phyloP scores from a whole-genome alignment of 2,329 filamentous ascomycete species.

The Diaporthe nobilis region DNA sequence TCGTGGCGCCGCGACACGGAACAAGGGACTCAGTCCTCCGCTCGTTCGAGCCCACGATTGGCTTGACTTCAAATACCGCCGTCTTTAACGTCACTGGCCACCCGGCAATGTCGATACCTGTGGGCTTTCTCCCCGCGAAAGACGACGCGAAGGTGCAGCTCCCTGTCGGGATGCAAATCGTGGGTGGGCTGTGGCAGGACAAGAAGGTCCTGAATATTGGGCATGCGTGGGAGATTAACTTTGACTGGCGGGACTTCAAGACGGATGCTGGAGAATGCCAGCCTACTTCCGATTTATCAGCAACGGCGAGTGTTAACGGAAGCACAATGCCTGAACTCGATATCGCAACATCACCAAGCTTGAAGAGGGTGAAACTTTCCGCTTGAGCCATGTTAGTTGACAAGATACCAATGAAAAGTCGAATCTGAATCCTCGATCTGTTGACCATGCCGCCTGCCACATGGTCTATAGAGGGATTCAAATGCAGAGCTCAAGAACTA shows the following conservation, averaged over 20 bases:
- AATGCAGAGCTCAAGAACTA: too few relatives aligned
- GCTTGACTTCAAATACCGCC: constrained; percentile 67
- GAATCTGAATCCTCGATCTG: accelerated
- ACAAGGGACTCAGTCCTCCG: not conserved
- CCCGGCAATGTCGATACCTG: constrained; percentile 63
- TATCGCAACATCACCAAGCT: not conserved
- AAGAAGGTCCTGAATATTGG: constrained; percentile 59
- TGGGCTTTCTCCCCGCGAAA: not conserved
- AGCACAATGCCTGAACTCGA: not conserved
- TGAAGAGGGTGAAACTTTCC: constrained; percentile 8
- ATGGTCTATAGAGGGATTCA: accelerated
- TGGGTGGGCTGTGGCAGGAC: constrained; percentile 67
- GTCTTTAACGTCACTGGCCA: constrained; percentile 71
- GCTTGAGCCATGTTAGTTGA: not conserved
- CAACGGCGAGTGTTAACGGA: constrained; percentile 51
- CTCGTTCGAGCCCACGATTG: constrained; percentile 43
- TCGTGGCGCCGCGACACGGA: constrained; percentile 4
- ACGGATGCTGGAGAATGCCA: not conserved
- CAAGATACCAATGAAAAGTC: not conserved
- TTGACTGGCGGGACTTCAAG: not conserved
- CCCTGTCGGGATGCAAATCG: constrained; percentile 69
- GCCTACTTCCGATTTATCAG: not conserved
- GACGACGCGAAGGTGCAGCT: constrained; percentile 53
- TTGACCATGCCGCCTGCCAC: not conserved
- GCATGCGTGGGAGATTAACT: constrained; percentile 53